Base-by-base conservation (phyloP, 1,139 yeast genomes). In the Lodderomyces metapsilosis region DNA sequence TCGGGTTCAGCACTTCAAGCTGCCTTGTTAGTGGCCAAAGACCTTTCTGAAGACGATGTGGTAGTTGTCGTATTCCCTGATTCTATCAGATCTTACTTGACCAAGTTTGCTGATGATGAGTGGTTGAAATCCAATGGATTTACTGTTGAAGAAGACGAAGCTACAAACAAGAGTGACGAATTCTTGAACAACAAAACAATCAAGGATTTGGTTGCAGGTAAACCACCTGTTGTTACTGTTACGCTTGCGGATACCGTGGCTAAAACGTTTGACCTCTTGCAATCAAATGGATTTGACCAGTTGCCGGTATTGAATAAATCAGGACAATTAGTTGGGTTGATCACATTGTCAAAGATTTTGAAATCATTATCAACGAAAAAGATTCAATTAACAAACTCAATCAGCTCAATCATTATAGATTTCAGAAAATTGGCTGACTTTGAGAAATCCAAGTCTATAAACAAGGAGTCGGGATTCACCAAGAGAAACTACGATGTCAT, bases 81-180 rank as follows among this genome's bases (percentile, higher is more conserved):
- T 61, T 83, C 92, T 34, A 80, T 88, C 57, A 82, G 96, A 71
- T 86, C 95, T 11, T 88, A 88, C 69, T 75, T 88, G 62, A 81
- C 92, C 51, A 88, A 88, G 68, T 88, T 88, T 59, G 92, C 88
- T 39, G 95, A 88, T 61, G 95, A 88, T 58, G 95, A 86, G 66
- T 88, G 96, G 96, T 81, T 88, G 87, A 78, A 76, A 62, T 80
- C 80, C 54, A 85, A 87, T 61, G 87, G 88, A 5, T 83, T 88
- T 58, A 67, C 66, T 47, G 70, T 71, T 34, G 85, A 79, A 47
- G 73, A 65, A 50, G 38, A 38, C 13, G 62, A 71, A 47, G 74
- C 74, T 41, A 66, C 71, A 37, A 64, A 68, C 51, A 71, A 74
- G 57, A 66, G 76, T 44, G 81, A 78, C 53, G 78, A 80, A 53